Percentiles rank a stretch among this genome's conserved stretches.
These are phyloP conservation scores for Obba rivulosa DNA, from an alignment of 768 basidiomycete genomes.

Conservation along the genomic window DNA sequence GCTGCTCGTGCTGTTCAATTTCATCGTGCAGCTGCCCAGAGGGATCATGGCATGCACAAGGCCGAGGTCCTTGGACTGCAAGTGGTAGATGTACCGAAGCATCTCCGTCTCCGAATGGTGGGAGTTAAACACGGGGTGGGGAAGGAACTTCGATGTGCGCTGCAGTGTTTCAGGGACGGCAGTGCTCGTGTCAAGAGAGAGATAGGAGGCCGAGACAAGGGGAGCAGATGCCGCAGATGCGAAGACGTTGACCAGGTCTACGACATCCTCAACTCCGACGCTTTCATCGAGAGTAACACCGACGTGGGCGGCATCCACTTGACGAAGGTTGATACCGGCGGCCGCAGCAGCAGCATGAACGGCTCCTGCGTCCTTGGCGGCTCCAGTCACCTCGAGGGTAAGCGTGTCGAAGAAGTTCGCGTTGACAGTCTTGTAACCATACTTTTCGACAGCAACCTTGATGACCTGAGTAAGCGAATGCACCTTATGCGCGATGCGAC, in stretches of 20 bases:
- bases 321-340: conserved; percentile 79
- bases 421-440: conserved; percentile 74
- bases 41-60: conserved; percentile 96
- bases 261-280: conserved; percentile 67
- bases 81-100: conserved; percentile 92
- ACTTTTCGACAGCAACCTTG: conserved; percentile 53
- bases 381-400: conserved; percentile 65
- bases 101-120: conserved; percentile 99
- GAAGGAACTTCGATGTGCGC: conserved; percentile 67
- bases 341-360: conserved; percentile 66
- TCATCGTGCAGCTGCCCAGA: conserved; percentile 95
- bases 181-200: conserved; percentile 35
- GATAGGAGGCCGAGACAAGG: conserved; percentile 39
- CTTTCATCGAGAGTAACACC: conserved; percentile 95
- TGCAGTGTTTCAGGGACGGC: conserved; percentile 52
- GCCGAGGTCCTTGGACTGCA: conserved; percentile 91
- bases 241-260: conserved; percentile 79
- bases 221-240: conserved; percentile 53
- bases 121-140: conserved; percentile 90
- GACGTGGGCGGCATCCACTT: conserved; percentile 65
- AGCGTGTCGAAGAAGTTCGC: conserved; percentile 88
- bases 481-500: conserved; percentile 84
- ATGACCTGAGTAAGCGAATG: conserved; percentile 82
- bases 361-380: conserved; percentile 46
- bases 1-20: conserved; percentile 95